Evolutionary conservation across 306 rosid species (phyloP).

Genomic region (Quercus parvula): DNA sequence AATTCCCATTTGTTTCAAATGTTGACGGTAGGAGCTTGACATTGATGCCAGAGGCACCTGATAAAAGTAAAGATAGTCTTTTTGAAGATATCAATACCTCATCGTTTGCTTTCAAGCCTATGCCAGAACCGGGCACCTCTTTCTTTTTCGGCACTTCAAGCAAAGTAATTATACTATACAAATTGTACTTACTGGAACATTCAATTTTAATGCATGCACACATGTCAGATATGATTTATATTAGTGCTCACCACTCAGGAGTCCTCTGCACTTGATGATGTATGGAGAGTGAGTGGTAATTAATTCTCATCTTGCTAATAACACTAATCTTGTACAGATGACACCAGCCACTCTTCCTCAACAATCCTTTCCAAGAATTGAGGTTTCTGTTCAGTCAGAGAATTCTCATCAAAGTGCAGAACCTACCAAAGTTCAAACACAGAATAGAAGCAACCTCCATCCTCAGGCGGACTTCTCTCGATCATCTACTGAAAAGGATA

Average conservation of each 20-base stretch:
- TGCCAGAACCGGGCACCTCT: slow-evolving; percentile 49
- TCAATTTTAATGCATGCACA: neutral
- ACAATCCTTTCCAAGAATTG: slow-evolving; percentile 50
- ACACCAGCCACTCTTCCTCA: slow-evolving; percentile 43
- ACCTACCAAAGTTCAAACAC: slow-evolving; percentile 43
- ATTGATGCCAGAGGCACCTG: slow-evolving; percentile 39
- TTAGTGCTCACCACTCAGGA: neutral
- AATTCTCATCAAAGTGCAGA: slow-evolving; percentile 52
- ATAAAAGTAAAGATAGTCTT: slow-evolving; percentile 36
- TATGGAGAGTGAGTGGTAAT: slow-evolving; percentile 6
- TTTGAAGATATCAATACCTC: slow-evolving; percentile 44
- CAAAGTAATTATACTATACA: slow-evolving; percentile 50
- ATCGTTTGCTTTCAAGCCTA: slow-evolving; percentile 76
- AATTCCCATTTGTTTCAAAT: slow-evolving; percentile 54
- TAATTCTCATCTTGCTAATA: slow-evolving; percentile 17
- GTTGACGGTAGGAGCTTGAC: slow-evolving; percentile 33
- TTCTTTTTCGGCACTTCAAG: slow-evolving; percentile 53
- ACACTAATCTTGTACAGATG: slow-evolving; percentile 39
- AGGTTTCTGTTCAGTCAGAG: slow-evolving; percentile 57
- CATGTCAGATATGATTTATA: slow-evolving; percentile 13
- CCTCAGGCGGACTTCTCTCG: slow-evolving; percentile 46
- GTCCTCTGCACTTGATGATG: slow-evolving; percentile 7
- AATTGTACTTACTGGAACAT: neutral
- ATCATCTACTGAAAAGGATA: slow-evolving; percentile 44
- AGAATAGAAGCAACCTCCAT: slow-evolving; percentile 44